These are phyloP conservation scores for Patellaria atrata DNA, from an alignment of 495 filamentous ascomycete species.

Conservation along the genomic window DNA sequence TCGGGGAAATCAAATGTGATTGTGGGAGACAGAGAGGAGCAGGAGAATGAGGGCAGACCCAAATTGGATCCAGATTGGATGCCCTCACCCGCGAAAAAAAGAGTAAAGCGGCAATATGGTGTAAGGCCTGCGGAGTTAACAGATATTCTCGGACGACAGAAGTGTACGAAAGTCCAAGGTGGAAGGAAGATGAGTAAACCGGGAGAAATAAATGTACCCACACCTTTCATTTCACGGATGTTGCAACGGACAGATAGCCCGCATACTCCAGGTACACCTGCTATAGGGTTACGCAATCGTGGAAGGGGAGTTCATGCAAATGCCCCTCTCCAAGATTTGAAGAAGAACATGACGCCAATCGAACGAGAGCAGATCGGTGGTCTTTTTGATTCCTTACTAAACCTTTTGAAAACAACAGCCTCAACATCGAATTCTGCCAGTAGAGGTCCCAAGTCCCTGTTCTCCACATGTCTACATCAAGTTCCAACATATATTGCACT, in stretches of 20 bases:
- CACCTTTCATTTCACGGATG: slow-evolving; percentile 13
- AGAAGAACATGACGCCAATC: slow-evolving; percentile 12
- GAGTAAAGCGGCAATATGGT: slow-evolving; percentile 10
- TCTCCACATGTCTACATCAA: slow-evolving; percentile 10
- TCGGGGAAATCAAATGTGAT: too few species aligned
- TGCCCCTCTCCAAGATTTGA: slow-evolving; percentile 10
- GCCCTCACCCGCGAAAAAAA: slow-evolving; percentile 4
- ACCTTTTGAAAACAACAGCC: slow-evolving; percentile 13
- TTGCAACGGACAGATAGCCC: slow-evolving; percentile 6
- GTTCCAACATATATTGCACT: slow-evolving; percentile 16
- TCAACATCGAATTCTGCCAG: slow-evolving; percentile 5
- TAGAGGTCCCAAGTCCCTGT: slow-evolving; percentile 13
- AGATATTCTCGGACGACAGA: not conserved
- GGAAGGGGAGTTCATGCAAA: slow-evolving; percentile 2
- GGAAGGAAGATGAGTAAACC: too few species aligned
- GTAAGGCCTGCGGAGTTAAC: slow-evolving; percentile 5
- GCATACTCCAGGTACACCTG: slow-evolving; percentile 11
- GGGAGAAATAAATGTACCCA: slow-evolving; percentile 13
- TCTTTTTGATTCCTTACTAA: slow-evolving; percentile 14
- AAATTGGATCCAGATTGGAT: slow-evolving; percentile 19
- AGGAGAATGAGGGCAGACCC: too few species aligned
- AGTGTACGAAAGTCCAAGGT: too few species aligned
- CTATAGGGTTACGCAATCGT: not conserved
- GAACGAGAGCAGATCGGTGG: slow-evolving; percentile 10
- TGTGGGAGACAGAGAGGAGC: too few species aligned